These are phyloP conservation scores for Paspalum vaginatum DNA, from an alignment of 176 grass and related monocot species.

Conservation along the genomic window DNA sequence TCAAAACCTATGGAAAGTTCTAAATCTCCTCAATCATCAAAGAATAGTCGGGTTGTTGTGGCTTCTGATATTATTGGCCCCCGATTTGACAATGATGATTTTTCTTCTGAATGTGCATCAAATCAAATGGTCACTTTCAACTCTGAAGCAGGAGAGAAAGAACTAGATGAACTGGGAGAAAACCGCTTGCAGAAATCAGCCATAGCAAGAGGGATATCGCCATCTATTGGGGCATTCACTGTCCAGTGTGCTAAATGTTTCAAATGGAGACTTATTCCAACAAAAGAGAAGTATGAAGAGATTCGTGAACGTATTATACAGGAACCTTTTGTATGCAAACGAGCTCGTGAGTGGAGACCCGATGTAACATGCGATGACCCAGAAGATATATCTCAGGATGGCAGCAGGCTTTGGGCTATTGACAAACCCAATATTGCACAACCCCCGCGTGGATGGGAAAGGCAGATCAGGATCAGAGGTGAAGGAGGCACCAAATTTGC, in stretches of 20 bases:
- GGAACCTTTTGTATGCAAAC: conserved; percentile 77
- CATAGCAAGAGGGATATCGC: conserved; percentile 32
- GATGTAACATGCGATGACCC: conserved; percentile 68
- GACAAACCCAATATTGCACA: conserved; percentile 94
- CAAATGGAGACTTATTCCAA: conserved; percentile 98
- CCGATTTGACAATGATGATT: conserved; percentile 39
- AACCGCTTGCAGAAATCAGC: conserved; percentile 41
- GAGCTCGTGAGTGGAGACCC: conserved; percentile 79
- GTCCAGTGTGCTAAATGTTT: conserved; percentile 92
- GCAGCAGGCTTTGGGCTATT: conserved; percentile 94
- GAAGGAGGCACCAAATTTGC: conserved; percentile 97
- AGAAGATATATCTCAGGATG: conserved; percentile 97
- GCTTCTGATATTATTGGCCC: conserved; percentile 31
- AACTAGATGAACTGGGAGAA: conserved; percentile 51
- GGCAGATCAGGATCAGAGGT: conserved; percentile 90
- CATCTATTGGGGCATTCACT: conserved; percentile 93
- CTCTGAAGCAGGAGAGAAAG: conserved; percentile 44
- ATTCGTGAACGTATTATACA: conserved; percentile 85
- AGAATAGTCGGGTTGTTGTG: conserved; percentile 34
- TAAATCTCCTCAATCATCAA: conserved; percentile 48
- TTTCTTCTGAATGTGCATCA: conserved; percentile 48
- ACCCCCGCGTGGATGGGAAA: conserved; percentile 90
- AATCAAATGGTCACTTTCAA: conserved; percentile 46
- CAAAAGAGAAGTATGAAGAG: conserved; percentile 93
- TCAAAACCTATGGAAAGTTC: conserved; percentile 49